Base-by-base conservation (phyloP, 2,329 filamentous ascomycete genomes). In the Ustulina deusta region DNA sequence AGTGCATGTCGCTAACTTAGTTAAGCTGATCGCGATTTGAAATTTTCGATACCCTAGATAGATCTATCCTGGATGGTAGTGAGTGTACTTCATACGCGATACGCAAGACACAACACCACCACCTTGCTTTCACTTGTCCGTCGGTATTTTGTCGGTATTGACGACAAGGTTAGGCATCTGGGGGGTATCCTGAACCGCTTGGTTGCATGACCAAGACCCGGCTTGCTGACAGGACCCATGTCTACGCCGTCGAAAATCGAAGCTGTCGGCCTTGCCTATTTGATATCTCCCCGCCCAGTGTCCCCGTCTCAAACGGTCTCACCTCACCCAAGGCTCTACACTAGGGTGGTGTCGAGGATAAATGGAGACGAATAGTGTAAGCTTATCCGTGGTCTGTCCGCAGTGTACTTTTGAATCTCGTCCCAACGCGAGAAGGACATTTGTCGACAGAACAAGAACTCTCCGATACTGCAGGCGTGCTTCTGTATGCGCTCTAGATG, bases 181-280 rank as follows among this genome's bases (percentile, higher is more conserved):
- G 20, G 29, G 9, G 11, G 34, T 38, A 49, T 64, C 56, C 51
- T 63, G 60, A 56, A 48, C 36, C 40, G 60, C 60, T 64, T 61
- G 61, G 67, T 46, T 69, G 63, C 67, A 69, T 61, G 67, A 49
- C 63, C 55, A 61, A 44, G 56, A 49, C 63, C n/a, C 25, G 46
- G 40, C 38, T 63, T 69, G 68, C 68, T 69, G 68, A 69, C 68
- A 65, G 40, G 57, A 67, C 38, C 63, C 63, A 57, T 67, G 64
- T 52, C 49, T 15, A 44, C 22, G n/a, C 40, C 60, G 61, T 68
- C 27, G 63, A 62, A 46, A 46, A 34, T 44, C 27, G 22, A 56
- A 42, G 34, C 17, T 27, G 36, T 69, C 67, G 67, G 67, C 60
- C 67, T 69, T 67, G 63, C 63, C 67, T 61, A 67, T 64, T 69